Evolutionary conservation across 768 basidiomycete genomes (phyloP).

Genomic region (Calocybe gangraenosa): DNA sequence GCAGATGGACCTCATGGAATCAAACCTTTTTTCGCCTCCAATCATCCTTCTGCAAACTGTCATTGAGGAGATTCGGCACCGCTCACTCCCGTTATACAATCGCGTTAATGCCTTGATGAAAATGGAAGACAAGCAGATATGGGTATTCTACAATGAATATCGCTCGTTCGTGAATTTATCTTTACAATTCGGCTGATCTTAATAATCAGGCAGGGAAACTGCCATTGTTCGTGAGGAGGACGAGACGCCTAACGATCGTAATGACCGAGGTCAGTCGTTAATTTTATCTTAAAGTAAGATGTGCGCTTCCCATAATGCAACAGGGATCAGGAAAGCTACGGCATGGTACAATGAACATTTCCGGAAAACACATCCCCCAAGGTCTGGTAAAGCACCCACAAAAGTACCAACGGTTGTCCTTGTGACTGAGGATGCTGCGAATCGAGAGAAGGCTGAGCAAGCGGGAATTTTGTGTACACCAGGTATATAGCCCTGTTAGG

Average conservation of each 20-base stretch:
- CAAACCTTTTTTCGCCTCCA: conserved; percentile 66
- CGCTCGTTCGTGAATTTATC: conserved; percentile 51
- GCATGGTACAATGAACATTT: conserved; percentile 86
- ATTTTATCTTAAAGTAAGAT: background rate
- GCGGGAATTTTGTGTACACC: conserved; percentile 60
- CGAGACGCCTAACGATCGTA: conserved; percentile 89
- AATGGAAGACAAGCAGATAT: conserved; percentile 81
- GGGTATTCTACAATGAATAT: conserved; percentile 87
- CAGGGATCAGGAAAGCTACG: conserved; percentile 86
- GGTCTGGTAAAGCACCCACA: conserved; percentile 43
- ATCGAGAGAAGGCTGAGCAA: conserved; percentile 68
- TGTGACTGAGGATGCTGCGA: conserved; percentile 86
- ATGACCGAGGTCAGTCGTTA: conserved; percentile 72
- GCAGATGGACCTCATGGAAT: conserved; percentile 96
- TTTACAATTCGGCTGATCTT: background rate
- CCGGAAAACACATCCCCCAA: conserved; percentile 41
- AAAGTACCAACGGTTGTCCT: conserved; percentile 65
- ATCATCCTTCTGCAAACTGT: conserved; percentile 94
- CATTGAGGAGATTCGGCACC: conserved; percentile 92
- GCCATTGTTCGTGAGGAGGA: conserved; percentile 71
- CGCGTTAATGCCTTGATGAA: conserved; percentile 82
- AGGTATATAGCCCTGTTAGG: conserved; percentile 35
- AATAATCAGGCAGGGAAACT: conserved; percentile 57
- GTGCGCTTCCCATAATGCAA: background rate
- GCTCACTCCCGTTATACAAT: conserved; percentile 89